Evolutionary conservation across 164 flowering plant genomes (phyloP).

Genomic region (Vitis cinerea): DNA sequence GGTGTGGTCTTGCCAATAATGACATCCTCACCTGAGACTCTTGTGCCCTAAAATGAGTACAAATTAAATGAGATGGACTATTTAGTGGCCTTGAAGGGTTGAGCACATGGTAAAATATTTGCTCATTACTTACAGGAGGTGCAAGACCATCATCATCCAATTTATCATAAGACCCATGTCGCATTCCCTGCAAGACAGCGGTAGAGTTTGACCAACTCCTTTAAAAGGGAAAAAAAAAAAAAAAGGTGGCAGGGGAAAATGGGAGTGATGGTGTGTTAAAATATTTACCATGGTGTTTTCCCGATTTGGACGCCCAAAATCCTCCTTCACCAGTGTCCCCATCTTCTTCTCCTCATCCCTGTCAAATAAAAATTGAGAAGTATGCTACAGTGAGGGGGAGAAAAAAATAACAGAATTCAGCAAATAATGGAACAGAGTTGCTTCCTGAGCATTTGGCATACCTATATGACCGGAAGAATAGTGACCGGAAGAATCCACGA

Average conservation of each 20-base stretch:
- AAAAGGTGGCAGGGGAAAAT: too few species aligned
- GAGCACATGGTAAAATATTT: too few species aligned
- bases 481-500: constrained; percentile 89
- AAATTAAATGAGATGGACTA: not conserved
- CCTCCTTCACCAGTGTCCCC: constrained; percentile 99
- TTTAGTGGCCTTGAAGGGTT: too few species aligned
- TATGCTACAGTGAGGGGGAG: too few species aligned
- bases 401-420: too few species aligned
- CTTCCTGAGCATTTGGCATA: constrained; percentile 3
- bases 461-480: constrained; percentile 96
- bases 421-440: not conserved
- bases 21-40: constrained; percentile 96
- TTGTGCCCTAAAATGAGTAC: constrained; percentile 61
- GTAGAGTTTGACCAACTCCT: too few species aligned
- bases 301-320: constrained; percentile 95
- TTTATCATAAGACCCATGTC: constrained; percentile 98
- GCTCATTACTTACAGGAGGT: constrained; percentile 72
- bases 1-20: constrained; percentile 98
- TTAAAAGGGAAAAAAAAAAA: too few species aligned
- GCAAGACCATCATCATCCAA: constrained; percentile 99
- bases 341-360: constrained; percentile 81
- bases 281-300: constrained; percentile 55
- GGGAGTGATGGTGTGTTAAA: too few species aligned
- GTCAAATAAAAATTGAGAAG: not conserved
- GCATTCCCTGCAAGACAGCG: constrained; percentile 63